These are phyloP conservation scores for Colletotrichum gigasporum DNA, from an alignment of 2,329 filamentous ascomycete species.

Conservation along the genomic window DNA sequence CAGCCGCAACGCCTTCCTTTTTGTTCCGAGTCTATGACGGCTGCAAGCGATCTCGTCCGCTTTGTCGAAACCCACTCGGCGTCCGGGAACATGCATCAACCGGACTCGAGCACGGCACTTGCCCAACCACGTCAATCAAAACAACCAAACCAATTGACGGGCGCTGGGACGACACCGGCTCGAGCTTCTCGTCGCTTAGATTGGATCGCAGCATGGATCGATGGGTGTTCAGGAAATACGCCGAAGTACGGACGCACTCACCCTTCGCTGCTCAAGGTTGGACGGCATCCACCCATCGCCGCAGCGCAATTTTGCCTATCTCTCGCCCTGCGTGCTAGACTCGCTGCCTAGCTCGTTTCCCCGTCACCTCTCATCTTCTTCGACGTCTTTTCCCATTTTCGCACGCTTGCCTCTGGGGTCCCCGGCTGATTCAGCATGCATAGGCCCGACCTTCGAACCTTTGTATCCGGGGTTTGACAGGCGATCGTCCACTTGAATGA, in stretches of 20 bases:
- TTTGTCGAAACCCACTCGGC: background rate
- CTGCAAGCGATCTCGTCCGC: background rate
- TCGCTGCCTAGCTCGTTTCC: constrained; percentile 13
- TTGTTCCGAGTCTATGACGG: background rate
- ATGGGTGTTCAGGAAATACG: constrained; percentile 12
- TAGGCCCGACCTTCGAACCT: constrained; percentile 4
- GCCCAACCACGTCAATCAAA: constrained; percentile 15
- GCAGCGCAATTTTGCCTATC: constrained; percentile 9
- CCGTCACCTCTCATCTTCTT: constrained; percentile 11
- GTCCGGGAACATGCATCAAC: constrained; percentile 2
- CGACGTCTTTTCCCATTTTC: background rate
- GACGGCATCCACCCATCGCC: background rate
- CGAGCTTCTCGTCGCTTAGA: constrained; percentile 13
- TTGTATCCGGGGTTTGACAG: constrained; percentile 2
- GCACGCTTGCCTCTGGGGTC: background rate
- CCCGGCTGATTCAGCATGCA: background rate
- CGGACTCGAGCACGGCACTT: constrained; percentile 4
- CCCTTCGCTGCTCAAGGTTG: background rate
- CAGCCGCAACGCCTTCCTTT: background rate
- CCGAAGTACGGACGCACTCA: background rate
- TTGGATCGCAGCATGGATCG: background rate
- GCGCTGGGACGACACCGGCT: constrained; percentile 17
- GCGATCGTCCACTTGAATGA: background rate
- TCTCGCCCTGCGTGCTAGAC: constrained; percentile 3
- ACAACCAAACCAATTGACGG: constrained; percentile 7